Percentiles rank a stretch among this genome's conserved stretches.
Evolutionary conservation across 495 filamentous ascomycete species (phyloP).

Genomic region (Neurospora africana): DNA sequence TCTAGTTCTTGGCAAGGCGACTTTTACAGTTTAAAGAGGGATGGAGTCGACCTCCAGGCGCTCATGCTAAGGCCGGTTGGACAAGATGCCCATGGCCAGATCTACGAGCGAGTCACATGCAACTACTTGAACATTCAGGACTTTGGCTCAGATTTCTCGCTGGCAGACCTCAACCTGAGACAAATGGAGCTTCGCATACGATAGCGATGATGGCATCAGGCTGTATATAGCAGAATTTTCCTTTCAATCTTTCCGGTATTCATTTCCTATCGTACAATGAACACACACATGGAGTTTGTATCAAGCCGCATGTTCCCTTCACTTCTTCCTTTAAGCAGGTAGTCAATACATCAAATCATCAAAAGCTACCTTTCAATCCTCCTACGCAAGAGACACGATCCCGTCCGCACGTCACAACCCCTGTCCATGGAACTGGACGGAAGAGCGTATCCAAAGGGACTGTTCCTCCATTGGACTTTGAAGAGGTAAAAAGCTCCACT

Average conservation of each 20-base stretch:
- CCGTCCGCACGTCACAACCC: too few species aligned
- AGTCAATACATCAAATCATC: background rate
- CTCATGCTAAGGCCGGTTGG: background rate
- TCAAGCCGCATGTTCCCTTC: background rate
- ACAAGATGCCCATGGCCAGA: background rate
- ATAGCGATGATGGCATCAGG: background rate
- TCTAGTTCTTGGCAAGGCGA: too few species aligned
- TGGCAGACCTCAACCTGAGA: background rate
- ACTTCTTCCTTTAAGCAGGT: background rate
- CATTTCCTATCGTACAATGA: too few species aligned
- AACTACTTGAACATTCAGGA: too few species aligned
- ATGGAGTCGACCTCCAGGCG: rapidly evolving
- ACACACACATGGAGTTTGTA: too few species aligned
- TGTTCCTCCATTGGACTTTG: background rate
- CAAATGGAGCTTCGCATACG: background rate
- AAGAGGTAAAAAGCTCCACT: too few species aligned
- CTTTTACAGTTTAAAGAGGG: too few species aligned
- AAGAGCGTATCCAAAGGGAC: background rate
- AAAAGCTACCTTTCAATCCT: background rate
- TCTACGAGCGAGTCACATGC: background rate
- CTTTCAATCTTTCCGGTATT: background rate
- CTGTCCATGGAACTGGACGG: background rate
- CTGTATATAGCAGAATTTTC: background rate
- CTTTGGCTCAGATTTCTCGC: background rate
- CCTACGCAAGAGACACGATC: too few species aligned